A percentile compares a stretch with the other conserved stretches of the same genome.
Conservation (phyloP, 179 eudicot species). For the Carnegiea gigantea region DNA sequence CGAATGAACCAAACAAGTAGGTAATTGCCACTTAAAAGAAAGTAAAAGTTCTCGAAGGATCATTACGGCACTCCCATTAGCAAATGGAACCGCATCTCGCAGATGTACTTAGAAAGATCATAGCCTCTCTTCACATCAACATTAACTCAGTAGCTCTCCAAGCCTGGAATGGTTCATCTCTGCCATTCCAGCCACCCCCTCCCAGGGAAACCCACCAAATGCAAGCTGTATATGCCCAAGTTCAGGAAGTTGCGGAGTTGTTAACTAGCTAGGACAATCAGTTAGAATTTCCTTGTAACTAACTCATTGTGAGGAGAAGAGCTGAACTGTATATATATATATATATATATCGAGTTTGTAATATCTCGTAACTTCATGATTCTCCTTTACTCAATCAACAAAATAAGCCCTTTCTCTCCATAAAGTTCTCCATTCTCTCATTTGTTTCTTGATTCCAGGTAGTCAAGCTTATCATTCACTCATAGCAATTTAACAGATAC, state of each 20-base stretch:
- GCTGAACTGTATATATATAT: background rate
- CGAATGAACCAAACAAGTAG: too few species aligned
- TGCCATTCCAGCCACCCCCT: background rate
- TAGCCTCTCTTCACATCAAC: background rate
- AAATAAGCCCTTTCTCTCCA: background rate
- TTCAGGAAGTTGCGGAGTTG: background rate
- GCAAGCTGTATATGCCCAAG: background rate
- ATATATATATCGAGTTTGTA: background rate
- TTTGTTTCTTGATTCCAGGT: background rate
- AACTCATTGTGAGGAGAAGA: background rate
- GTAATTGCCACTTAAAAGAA: too few species aligned
- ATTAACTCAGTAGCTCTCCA: background rate
- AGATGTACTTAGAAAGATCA: background rate
- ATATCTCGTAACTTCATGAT: too few species aligned
- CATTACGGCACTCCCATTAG: background rate
- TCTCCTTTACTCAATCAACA: background rate
- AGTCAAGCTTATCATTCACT: background rate
- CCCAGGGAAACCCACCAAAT: too few species aligned
- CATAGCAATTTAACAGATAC: background rate
- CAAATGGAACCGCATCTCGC: background rate
- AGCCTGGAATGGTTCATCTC: background rate
- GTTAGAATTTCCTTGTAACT: background rate
- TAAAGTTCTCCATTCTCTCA: background rate
- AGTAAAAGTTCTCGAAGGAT: background rate
- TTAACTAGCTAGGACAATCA: too few species aligned